A percentile compares a stretch with the other conserved stretches of the same genome.
phyloP scores from a whole-genome alignment of 176 grass and related monocot species.

The Oryza meyeriana region DNA sequence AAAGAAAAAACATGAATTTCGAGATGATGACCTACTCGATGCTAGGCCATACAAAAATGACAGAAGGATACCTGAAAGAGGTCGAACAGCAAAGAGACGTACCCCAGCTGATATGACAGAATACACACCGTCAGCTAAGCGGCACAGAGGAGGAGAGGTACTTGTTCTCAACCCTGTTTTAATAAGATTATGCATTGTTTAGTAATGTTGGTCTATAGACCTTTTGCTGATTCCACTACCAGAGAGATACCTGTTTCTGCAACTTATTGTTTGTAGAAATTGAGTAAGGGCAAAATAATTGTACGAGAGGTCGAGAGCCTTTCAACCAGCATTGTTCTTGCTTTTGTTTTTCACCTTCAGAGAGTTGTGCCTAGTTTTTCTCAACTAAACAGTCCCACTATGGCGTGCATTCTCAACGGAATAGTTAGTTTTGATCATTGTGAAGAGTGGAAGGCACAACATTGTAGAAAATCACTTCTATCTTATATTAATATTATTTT shows the following conservation, averaged over 20 bases:
- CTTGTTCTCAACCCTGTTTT: constrained; percentile 16
- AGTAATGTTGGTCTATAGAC: background rate
- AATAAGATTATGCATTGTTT: constrained; percentile 14
- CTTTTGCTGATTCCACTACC: background rate
- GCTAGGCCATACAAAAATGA: constrained; percentile 82
- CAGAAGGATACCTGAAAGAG: constrained; percentile 71
- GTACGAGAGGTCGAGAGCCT: background rate
- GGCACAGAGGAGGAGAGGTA: constrained; percentile 93
- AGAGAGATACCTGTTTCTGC: background rate
- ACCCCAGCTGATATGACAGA: constrained; percentile 50
- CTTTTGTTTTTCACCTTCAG: background rate
- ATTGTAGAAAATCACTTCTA: background rate
- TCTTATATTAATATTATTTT: background rate
- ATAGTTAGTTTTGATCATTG: background rate
- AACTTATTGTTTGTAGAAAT: background rate
- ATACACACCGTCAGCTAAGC: constrained; percentile 52
- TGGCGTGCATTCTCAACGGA: background rate
- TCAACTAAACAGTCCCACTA: background rate
- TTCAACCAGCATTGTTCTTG: background rate
- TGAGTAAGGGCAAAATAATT: background rate
- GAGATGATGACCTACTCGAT: constrained; percentile 81
- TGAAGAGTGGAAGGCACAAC: background rate
- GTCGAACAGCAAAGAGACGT: constrained; percentile 54
- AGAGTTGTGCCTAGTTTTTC: background rate
- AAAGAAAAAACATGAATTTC: constrained; percentile 90